Conservation (phyloP, 2,329 filamentous ascomycete genomes). For the Cytospora leucostoma region DNA sequence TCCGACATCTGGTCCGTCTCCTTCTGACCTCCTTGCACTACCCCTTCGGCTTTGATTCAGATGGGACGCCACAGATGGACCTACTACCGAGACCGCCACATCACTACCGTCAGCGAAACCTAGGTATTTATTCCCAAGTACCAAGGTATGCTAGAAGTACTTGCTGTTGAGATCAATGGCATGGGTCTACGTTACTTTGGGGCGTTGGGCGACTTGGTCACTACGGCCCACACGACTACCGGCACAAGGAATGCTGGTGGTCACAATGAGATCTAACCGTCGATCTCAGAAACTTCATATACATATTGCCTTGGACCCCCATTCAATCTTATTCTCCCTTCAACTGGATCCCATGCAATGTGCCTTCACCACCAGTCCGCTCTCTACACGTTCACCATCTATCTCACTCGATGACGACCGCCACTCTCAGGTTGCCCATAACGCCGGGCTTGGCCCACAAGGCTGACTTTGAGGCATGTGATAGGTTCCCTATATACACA, state of each 20-base stretch:
- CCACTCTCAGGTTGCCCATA: slow-evolving; percentile 13
- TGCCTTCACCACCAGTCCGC: neutral
- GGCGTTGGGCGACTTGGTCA: neutral
- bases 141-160: slow-evolving; percentile 18
- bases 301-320: slow-evolving; percentile 16
- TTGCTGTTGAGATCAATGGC: slow-evolving; percentile 16
- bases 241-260: slow-evolving; percentile 17
- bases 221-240: slow-evolving; percentile 15
- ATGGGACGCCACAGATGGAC: slow-evolving; percentile 13
- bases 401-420: slow-evolving; percentile 16
- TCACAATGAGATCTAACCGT: slow-evolving; percentile 4
- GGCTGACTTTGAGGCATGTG: slow-evolving; percentile 35
- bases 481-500: slow-evolving; percentile 40
- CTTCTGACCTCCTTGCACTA: slow-evolving; percentile 3
- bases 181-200: slow-evolving; percentile 4
- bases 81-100: slow-evolving; percentile 16
- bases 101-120: slow-evolving; percentile 3
- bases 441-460: slow-evolving; percentile 34
- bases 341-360: neutral
- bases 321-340: neutral
- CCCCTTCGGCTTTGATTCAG: slow-evolving; percentile 10
- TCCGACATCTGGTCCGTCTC: slow-evolving; percentile 9
- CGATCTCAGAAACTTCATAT: slow-evolving; percentile 2
- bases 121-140: neutral
- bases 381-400: neutral